Percentiles rank a stretch among this genome's conserved stretches.
Evolutionary conservation across 192 early-diverging fungal genomes (phyloP).

Genomic region (Coemansia sp.): DNA sequence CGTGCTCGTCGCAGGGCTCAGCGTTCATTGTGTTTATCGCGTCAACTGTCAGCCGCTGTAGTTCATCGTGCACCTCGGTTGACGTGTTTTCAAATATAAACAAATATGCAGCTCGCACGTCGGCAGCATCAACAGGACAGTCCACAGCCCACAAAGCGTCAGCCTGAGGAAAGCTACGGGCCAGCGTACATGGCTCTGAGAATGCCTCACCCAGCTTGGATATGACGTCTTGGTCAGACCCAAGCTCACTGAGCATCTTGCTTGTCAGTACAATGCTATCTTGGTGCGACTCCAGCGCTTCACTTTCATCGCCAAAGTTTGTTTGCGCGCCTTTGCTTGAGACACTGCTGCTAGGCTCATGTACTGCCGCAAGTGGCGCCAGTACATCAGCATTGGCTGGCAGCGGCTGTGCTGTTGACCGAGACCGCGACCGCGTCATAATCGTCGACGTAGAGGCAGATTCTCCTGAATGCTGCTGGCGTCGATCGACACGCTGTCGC

Average conservation of each 20-base stretch:
- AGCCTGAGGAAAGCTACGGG: slow-evolving; percentile 47
- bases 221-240: slow-evolving; percentile 24
- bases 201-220: slow-evolving; percentile 38
- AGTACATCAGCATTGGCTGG: not conserved
- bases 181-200: slow-evolving; percentile 46
- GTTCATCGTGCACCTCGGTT: slow-evolving; percentile 16
- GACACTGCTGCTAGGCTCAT: not conserved
- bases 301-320: not conserved
- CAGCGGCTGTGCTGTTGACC: slow-evolving; percentile 23
- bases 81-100: slow-evolving; percentile 15
- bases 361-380: not conserved
- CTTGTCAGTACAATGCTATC: slow-evolving; percentile 25
- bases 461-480: slow-evolving; percentile 11
- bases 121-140: slow-evolving; percentile 47
- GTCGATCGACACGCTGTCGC: slow-evolving; percentile 31
- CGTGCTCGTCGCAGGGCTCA: slow-evolving; percentile 50
- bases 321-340: not conserved
- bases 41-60: slow-evolving; percentile 31
- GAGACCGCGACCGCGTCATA: slow-evolving; percentile 46
- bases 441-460: slow-evolving; percentile 20
- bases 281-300: not conserved
- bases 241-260: slow-evolving; percentile 17
- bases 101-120: slow-evolving; percentile 35
- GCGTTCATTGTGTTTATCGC: slow-evolving; percentile 29
- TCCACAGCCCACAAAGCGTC: slow-evolving; percentile 17